Percentiles rank a stretch among this genome's conserved stretches.
Conservation (phyloP, 2,329 filamentous ascomycete genomes). For the Diplocarpon mali region DNA sequence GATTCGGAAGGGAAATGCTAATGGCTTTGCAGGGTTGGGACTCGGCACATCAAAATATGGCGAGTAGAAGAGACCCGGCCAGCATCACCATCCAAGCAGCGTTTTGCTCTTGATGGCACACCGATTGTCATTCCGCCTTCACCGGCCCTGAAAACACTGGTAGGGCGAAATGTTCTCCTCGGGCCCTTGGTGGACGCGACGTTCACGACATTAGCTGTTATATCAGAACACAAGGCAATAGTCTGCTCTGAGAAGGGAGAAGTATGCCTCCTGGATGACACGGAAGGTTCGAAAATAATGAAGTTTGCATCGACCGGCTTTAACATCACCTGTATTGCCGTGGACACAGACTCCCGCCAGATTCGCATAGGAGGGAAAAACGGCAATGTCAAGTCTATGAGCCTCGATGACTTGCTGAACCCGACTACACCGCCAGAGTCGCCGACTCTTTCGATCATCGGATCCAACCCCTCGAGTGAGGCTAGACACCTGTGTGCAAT, state of each 20-base stretch:
- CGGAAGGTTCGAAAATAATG: constrained; percentile 58
- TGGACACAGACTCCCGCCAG: constrained; percentile 26
- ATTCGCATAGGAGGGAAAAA: constrained; percentile 30
- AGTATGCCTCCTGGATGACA: constrained; percentile 75
- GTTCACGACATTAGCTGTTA: constrained; percentile 65
- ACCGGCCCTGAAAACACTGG: constrained; percentile 54
- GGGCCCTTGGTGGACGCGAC: constrained; percentile 72
- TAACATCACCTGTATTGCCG: constrained; percentile 31
- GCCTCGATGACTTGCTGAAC: constrained; percentile 33
- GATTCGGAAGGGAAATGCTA: background rate
- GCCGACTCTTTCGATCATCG: constrained; percentile 15
- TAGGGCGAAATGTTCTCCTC: constrained; percentile 79
- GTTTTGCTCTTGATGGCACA: constrained; percentile 37
- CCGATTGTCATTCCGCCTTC: constrained; percentile 27
- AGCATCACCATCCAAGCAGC: constrained; percentile 53
- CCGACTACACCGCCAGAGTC: constrained; percentile 26
- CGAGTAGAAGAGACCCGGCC: constrained; percentile 57
- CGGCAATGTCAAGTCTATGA: constrained; percentile 37
- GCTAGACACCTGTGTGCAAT: constrained; percentile 47
- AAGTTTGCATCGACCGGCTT: constrained; percentile 59
- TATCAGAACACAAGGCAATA: constrained; percentile 65
- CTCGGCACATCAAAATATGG: constrained; percentile 91
- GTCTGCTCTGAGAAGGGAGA: constrained; percentile 82
- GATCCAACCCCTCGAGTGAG: constrained; percentile 17
- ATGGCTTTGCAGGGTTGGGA: constrained; percentile 47